Conservation (phyloP, 805 yeast genomes). For the Brettanomyces custersianus region DNA sequence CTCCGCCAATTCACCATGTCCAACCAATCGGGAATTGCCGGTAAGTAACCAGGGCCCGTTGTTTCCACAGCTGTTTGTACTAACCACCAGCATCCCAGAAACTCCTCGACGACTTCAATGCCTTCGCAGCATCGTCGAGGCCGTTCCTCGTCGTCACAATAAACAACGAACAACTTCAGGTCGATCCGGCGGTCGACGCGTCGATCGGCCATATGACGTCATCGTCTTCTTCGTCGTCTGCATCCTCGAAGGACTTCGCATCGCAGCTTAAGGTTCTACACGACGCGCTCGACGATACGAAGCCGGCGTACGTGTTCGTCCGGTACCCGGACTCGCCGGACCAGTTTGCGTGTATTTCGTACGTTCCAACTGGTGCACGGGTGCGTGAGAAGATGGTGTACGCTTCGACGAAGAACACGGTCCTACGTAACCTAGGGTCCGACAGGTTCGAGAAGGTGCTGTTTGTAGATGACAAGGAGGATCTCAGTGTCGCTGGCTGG, state of each 20-base stretch:
- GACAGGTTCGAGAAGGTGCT: slow-evolving; percentile 41
- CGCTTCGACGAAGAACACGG: slow-evolving; percentile 79
- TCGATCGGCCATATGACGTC: too few species aligned
- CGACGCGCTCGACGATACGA: slow-evolving; percentile 23
- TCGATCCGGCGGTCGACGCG: background rate
- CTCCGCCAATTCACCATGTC: too few species aligned
- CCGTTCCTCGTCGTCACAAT: slow-evolving; percentile 24
- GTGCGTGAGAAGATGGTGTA: slow-evolving; percentile 86
- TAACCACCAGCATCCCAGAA: slow-evolving; percentile 29
- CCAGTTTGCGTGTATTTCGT: slow-evolving; percentile 58
- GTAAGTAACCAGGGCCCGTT: slow-evolving; percentile 21
- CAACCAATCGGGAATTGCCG: slow-evolving; percentile 52
- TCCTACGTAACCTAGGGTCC: slow-evolving; percentile 65
- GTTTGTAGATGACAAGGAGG: slow-evolving; percentile 49
- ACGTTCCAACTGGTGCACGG: slow-evolving; percentile 78
- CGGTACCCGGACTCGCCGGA: slow-evolving; percentile 20
- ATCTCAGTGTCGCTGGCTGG: slow-evolving; percentile 43
- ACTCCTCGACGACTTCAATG: slow-evolving; percentile 36
- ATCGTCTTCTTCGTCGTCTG: too few species aligned
- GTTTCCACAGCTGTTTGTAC: slow-evolving; percentile 14
- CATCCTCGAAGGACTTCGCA: too few species aligned
- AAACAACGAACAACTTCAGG: slow-evolving; percentile 10
- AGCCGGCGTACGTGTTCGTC: slow-evolving; percentile 44
- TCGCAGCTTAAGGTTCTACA: slow-evolving; percentile 28
- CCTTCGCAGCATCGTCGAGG: slow-evolving; percentile 25